Evolutionary conservation across 176 grass and related monocot genomes (phyloP).

Genomic region (Musa itinerans): DNA sequence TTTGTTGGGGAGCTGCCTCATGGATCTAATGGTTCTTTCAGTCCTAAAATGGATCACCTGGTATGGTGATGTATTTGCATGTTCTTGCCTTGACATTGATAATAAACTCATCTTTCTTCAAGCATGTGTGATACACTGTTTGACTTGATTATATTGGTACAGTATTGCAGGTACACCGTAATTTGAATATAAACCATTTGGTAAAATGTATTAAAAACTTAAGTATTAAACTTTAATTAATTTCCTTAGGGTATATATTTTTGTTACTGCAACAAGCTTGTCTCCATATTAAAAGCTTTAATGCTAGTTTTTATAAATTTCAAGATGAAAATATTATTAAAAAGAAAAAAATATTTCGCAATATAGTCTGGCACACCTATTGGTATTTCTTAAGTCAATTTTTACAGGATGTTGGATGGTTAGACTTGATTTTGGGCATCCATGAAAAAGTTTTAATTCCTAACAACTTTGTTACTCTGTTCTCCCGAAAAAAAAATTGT

Average conservation of each 20-base stretch:
- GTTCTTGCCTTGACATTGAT: neutral
- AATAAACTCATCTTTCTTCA: neutral
- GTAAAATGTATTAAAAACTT: neutral
- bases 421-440: neutral
- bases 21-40: slow-evolving; percentile 62
- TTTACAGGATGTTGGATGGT: neutral
- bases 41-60: slow-evolving; percentile 99
- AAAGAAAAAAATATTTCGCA: neutral
- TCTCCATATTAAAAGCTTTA: neutral
- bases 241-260: neutral
- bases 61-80: slow-evolving; percentile 33
- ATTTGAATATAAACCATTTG: neutral
- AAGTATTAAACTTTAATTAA: neutral
- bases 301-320: neutral
- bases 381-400: neutral
- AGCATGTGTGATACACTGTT: neutral
- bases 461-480: neutral
- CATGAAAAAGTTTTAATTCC: neutral
- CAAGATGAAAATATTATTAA: neutral
- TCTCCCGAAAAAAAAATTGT: neutral
- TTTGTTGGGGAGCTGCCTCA: slow-evolving; percentile 93
- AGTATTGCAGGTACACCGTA: neutral
- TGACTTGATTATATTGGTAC: neutral
- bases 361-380: neutral
- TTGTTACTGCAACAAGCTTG: neutral